phyloP scores from a whole-genome alignment of 495 filamentous ascomycete genomes.

The Podospora pseudopauciseta region DNA sequence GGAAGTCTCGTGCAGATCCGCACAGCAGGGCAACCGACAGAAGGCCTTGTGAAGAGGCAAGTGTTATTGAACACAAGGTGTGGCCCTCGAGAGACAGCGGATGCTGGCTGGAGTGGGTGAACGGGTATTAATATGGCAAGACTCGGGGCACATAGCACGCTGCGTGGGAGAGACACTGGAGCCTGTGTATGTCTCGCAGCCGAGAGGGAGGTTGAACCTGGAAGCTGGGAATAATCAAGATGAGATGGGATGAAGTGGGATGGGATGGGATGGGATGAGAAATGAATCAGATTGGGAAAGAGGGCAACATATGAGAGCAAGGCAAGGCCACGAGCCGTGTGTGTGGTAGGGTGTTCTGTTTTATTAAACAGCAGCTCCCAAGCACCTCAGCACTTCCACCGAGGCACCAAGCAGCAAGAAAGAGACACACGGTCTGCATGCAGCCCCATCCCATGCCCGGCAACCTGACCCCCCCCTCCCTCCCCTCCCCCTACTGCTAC shows the following conservation, averaged over 20 bases:
- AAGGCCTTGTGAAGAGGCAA: slow-evolving; percentile 19
- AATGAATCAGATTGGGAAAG: slow-evolving; percentile 13
- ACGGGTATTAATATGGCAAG: slow-evolving; percentile 46
- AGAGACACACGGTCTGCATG: slow-evolving; percentile 11
- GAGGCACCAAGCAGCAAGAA: slow-evolving; percentile 1
- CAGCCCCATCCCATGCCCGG: slow-evolving; percentile 5
- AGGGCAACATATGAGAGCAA: slow-evolving; percentile 9
- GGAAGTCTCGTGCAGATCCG: slow-evolving; percentile 5
- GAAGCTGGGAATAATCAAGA: slow-evolving; percentile 26
- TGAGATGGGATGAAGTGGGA: slow-evolving; percentile 8
- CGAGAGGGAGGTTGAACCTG: slow-evolving; percentile 21
- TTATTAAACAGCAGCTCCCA: background rate
- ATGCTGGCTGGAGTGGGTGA: slow-evolving; percentile 44
- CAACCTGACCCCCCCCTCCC: slow-evolving; percentile 4
- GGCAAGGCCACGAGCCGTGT: slow-evolving; percentile 17
- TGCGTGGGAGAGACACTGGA: slow-evolving; percentile 26
- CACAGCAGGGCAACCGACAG: slow-evolving; percentile 11
- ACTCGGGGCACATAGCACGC: slow-evolving; percentile 31
- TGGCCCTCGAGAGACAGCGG: slow-evolving; percentile 35
- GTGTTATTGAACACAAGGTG: slow-evolving; percentile 33
- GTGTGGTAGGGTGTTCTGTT: slow-evolving; percentile 12
- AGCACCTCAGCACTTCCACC: slow-evolving; percentile 1
- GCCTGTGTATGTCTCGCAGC: slow-evolving; percentile 1
- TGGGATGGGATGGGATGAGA: background rate
- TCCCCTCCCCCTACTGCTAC: background rate